Evolutionary conservation across 257 asterid genomes (phyloP).

Genomic region (Scutellaria galericulata): DNA sequence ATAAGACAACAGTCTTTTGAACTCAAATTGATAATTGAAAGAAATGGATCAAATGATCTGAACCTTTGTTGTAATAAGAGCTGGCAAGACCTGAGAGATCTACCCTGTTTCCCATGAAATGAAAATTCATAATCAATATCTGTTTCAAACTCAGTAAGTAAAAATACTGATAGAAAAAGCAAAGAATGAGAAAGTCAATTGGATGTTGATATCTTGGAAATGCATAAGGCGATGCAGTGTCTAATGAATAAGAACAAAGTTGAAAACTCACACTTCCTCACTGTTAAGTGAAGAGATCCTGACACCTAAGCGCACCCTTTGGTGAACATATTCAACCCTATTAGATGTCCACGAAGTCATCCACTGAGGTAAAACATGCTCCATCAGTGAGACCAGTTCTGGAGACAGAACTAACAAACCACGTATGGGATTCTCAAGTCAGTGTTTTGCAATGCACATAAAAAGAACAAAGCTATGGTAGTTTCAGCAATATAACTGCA

Average conservation of each 20-base stretch:
- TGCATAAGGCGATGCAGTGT: constrained; percentile 19
- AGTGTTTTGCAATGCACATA: constrained; percentile 9
- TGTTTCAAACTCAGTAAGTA: neutral
- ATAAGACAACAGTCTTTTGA: constrained; percentile 27
- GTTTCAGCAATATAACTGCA: constrained; percentile 8
- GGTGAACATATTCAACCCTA: constrained; percentile 48
- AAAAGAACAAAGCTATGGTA: constrained; percentile 5
- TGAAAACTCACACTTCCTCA: constrained; percentile 74
- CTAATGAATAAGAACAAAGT: constrained; percentile 19
- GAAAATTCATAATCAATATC: constrained; percentile 30
- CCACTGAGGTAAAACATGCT: constrained; percentile 87
- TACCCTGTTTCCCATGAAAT: constrained; percentile 54
- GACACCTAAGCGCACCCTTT: constrained; percentile 64
- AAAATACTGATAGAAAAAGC: constrained; percentile 10
- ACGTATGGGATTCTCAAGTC: constrained; percentile 29
- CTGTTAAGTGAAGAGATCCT: constrained; percentile 66
- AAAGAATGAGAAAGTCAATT: constrained; percentile 10
- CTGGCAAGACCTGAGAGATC: constrained; percentile 61
- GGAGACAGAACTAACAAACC: constrained; percentile 74
- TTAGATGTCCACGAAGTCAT: constrained; percentile 62
- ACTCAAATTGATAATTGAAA: constrained; percentile 25
- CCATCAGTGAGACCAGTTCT: constrained; percentile 74
- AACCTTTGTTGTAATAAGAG: constrained; percentile 78
- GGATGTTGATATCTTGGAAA: constrained; percentile 4
- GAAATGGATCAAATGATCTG: constrained; percentile 12